A percentile compares a stretch with the other conserved stretches of the same genome.
Conservation (phyloP, 2,329 filamentous ascomycete species). For the Botrytis elliptica region DNA sequence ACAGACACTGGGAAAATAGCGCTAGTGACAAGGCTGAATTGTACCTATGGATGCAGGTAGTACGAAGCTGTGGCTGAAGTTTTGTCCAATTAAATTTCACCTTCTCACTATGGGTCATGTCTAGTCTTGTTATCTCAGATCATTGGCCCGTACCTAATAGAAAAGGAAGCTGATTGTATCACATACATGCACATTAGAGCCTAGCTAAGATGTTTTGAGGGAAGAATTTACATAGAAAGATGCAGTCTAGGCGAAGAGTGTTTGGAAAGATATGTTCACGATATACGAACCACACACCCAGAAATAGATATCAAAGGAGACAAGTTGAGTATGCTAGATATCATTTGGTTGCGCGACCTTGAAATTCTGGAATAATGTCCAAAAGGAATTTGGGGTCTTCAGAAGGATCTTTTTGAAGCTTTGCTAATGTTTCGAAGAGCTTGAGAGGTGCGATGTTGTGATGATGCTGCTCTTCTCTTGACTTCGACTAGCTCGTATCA, state of each 20-base stretch:
- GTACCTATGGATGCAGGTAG: no score
- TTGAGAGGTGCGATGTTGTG: background rate
- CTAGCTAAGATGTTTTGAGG: background rate
- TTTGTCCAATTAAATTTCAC: background rate
- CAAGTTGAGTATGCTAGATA: background rate
- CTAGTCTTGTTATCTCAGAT: background rate
- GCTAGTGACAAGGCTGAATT: slow-evolving; percentile 24
- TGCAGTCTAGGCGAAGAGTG: background rate
- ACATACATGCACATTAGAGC: background rate
- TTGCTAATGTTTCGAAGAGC: background rate
- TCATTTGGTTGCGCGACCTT: background rate
- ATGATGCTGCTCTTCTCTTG: background rate
- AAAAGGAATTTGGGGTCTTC: background rate
- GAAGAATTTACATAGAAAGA: background rate
- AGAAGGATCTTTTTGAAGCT: background rate
- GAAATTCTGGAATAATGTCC: background rate
- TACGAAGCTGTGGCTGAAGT: background rate
- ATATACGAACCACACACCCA: background rate
- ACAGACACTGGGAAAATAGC: slow-evolving; percentile 2
- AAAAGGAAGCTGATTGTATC: background rate
- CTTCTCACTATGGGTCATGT: background rate
- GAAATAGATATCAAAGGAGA: background rate
- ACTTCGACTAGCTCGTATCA: background rate
- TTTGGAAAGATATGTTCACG: background rate
- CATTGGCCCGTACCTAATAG: background rate